phyloP scores from a whole-genome alignment of 1,139 yeast species.

The Taiozyma sp. region DNA sequence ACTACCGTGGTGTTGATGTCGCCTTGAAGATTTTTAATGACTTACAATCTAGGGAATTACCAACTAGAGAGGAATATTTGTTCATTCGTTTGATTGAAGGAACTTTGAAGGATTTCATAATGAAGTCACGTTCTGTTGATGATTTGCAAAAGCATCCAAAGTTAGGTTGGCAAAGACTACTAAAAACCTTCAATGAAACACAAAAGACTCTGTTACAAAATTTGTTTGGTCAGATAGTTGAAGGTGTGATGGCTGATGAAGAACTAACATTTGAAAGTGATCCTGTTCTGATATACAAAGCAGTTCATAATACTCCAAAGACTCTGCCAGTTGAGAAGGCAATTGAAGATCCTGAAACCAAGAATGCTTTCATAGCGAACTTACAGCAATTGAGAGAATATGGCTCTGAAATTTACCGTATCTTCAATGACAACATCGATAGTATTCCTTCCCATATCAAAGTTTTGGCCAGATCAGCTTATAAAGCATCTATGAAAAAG shows the following conservation, averaged over 20 bases:
- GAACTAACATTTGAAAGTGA: slow-evolving; percentile 75
- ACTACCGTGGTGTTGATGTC: slow-evolving; percentile 22
- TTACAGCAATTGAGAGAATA: slow-evolving; percentile 72
- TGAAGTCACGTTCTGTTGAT: slow-evolving; percentile 17
- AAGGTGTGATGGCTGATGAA: slow-evolving; percentile 37
- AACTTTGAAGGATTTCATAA: slow-evolving; percentile 36
- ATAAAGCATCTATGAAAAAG: slow-evolving; percentile 32
- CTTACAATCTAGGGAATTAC: slow-evolving; percentile 18
- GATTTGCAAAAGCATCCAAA: slow-evolving; percentile 16
- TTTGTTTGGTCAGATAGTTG: slow-evolving; percentile 47
- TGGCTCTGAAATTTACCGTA: slow-evolving; percentile 52
- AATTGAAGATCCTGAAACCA: slow-evolving; percentile 70
- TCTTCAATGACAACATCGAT: slow-evolving; percentile 38
- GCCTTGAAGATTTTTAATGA: slow-evolving; percentile 21
- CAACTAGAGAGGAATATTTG: slow-evolving; percentile 69
- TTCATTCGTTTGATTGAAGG: slow-evolving; percentile 56
- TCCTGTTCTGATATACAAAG: slow-evolving; percentile 59
- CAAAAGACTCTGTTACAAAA: slow-evolving; percentile 53
- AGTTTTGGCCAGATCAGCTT: slow-evolving; percentile 34
- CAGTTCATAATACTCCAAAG: slow-evolving; percentile 38
- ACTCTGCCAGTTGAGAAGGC: slow-evolving; percentile 60
- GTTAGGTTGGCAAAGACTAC: slow-evolving; percentile 40
- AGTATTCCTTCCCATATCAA: slow-evolving; percentile 63
- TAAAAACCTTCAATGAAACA: slow-evolving; percentile 54
- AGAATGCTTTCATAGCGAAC: slow-evolving; percentile 65